Evolutionary conservation across 2,329 filamentous ascomycete species (phyloP), one percentile per base, ranked within the genome.

Genomic region (Hypoxylon sp.): DNA sequence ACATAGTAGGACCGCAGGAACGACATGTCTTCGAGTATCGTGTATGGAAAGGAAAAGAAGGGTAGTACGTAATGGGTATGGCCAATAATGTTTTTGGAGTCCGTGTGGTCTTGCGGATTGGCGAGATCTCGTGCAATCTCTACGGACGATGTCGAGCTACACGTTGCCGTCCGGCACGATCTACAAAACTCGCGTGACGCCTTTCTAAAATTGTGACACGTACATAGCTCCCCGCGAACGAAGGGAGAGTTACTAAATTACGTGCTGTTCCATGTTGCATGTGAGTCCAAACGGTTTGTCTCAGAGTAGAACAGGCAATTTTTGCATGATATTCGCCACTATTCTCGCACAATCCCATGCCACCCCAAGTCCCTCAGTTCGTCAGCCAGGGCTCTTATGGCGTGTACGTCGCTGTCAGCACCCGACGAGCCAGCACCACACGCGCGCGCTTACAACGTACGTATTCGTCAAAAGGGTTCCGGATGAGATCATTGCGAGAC

Each of bases 401-500:
- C 63, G 57, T 69, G 47, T 63, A 64, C 35, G 52, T 62, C 42
- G 39, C 53, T 60, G 52, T 57, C 55, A 10, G 47, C 22, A 59
- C 22, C 66, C 55, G 58, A 29, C n/a, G 22, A 29, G 24, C 22
- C 48, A 58, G 26, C 50, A 37, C 14, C 24, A 52, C 26, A 48
- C 57, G 54, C 69, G 63, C 57, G 60, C 56, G 63, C 62, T 59
- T 69, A 57, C 33, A 46, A 57, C 55, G 31, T 35, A 46, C 48
- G 39, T 46, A 60, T 58, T 67, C 60, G 69, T 67, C 66, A 71
- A 54, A 50, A 26, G 42, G 24, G 26, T 55, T 59, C 22, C 26
- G 11, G 54, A 71, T 70, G 69, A 67, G 60, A 51, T 71, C 69
- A 67, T 70, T 48, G 19, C 44, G 50, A 70, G 22, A 63, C 57